phyloP scores from a whole-genome alignment of 495 filamentous ascomycete genomes.

The Penicillium samsonianum region DNA sequence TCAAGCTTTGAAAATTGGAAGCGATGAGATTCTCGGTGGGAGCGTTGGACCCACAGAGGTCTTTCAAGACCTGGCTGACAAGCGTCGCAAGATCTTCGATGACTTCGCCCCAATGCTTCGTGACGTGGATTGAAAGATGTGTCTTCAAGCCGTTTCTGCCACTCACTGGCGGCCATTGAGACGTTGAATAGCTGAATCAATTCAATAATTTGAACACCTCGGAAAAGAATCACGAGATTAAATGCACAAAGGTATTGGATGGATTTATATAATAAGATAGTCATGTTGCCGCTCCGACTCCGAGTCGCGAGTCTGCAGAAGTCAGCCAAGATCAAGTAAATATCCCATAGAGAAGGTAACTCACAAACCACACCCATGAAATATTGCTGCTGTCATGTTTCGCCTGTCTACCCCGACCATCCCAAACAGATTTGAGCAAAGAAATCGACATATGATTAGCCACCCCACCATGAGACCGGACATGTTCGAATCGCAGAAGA shows the following conservation, averaged over 20 bases:
- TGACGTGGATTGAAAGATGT: background rate
- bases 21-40: conserved; percentile 46
- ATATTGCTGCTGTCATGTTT: conserved; percentile 33
- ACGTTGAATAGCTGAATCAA: background rate
- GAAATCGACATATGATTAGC: conserved; percentile 29
- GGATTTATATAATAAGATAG: conserved; percentile 29
- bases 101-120: conserved; percentile 21
- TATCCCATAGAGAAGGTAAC: conserved; percentile 10
- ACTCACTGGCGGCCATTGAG: background rate
- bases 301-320: conserved; percentile 21
- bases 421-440: conserved; percentile 38
- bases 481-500: conserved; percentile 29
- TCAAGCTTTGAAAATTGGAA: conserved; percentile 48
- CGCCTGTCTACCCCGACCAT: conserved; percentile 30
- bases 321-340: conserved; percentile 9
- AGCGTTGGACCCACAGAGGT: conserved; percentile 29
- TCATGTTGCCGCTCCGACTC: conserved; percentile 25
- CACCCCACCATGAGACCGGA: conserved; percentile 35
- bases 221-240: background rate
- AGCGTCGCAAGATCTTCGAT: conserved; percentile 36
- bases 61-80: conserved; percentile 38
- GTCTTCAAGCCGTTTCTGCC: background rate
- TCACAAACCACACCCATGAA: conserved; percentile 41
- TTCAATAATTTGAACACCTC: too few relatives aligned
- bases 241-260: background rate